Base-by-base conservation (phyloP, 768 basidiomycete genomes). In the Sporobolomyces phaffii region DNA sequence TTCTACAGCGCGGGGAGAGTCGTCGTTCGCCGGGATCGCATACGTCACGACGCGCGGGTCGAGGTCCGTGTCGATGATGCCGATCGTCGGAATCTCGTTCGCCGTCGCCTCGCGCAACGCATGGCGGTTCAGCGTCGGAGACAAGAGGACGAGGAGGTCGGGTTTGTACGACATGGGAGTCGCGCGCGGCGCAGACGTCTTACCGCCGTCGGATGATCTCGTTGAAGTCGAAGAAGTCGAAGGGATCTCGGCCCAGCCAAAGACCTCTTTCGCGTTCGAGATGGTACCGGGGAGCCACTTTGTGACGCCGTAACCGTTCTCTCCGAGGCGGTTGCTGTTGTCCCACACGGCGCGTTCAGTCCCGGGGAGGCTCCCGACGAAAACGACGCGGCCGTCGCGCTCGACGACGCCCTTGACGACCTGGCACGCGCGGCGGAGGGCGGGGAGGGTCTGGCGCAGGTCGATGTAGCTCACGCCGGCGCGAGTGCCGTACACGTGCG, bases 21-120 rank as follows among this genome's bases (percentile, higher is more conserved):
- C 96, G 79, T 94, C 91, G 77, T 98, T 99, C n/a, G 90, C 92
- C 0, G 92, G 93, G 75, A 99, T 97, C 47, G 96, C 88, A 77
- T 96, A 98, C 83, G 97, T 96, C 68, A 99, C 93, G 43, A 91
- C 82, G 29, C 96, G 86, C 8, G 96, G 96, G 79, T 99, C 96
- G 47, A 86, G 88, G 76, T 99, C 91, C 26, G 92, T 90, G 78
- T 99, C 96, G 60, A 93, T 85, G 65, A 98, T 86, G 38, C 87
- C 96, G 65, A 98, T 86, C 1, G 96, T 98, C 0, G 96, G 96
- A 62, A 98, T 84, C 75, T 93, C 87, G 68, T 87, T 83, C 61
- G 86, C 81, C 20, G 91, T 90, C 74, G 91, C 93, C 80, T 99
- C 96, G 60, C 88, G 85, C 74, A 98, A 88, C 20, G 90, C 90